Base-by-base conservation (phyloP, 805 yeast species). In the Wickerhamomyces hampshirensis region DNA sequence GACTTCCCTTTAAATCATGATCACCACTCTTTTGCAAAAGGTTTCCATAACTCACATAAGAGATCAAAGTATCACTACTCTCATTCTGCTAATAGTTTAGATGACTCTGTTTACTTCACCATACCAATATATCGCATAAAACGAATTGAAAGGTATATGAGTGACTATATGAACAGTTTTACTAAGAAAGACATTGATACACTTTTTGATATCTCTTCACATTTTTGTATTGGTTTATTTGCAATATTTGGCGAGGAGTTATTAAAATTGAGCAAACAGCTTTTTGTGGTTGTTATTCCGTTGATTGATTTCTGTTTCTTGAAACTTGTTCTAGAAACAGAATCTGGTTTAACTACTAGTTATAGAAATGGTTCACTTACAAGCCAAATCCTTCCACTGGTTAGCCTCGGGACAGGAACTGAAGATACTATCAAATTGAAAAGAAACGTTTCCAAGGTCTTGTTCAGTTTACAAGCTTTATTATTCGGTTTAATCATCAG, bases 81-180 rank as follows among this genome's bases (percentile, higher is more conserved):
- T 30, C 8, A 30, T 23, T 21, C 26, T 19, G 6, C 4, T 18
- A 35, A 10, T 15, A 26, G 18, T 5, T 9, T 9, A 19, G 17
- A n/a, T n/a, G 26, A 30, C 5, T 40, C 31, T 4, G 30, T 39
- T 15, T 34, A 31, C 16, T 35, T 46, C 14, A 41, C 36, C 28
- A 45, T 45, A 18, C 49, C 49, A 5, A 35, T 45, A n/a, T 40
- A 38, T 21, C 24, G 33, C n/a, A 14, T 45, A 9, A 35, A 31
- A 15, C 10, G 13, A 11, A 30, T 26, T 8, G 18, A 34, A 2
- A 36, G 26, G 15, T 10, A 36, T 2, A 23, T 33, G 3, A 28
- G 30, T 6, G 30, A 19, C 6, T 37, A 39, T 28, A 3, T 40
- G 13, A 28, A 38, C 7, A 27, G 39, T 3, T 32, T 38, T 28